phyloP scores from a whole-genome alignment of 1,284 basidiomycete genomes.

The Rhodofomes roseus region DNA sequence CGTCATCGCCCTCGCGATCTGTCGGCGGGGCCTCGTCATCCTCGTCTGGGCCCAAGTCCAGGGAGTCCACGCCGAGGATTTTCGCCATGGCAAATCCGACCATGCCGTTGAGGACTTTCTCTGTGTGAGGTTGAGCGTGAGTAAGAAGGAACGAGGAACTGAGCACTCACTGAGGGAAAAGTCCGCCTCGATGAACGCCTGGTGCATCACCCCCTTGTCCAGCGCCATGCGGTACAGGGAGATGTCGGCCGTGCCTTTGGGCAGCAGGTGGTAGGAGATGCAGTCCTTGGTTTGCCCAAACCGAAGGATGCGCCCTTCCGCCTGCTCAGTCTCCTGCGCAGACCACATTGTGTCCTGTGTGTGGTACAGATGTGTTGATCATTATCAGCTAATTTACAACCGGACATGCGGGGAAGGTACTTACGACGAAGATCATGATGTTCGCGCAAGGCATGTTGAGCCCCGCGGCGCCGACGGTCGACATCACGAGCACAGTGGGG shows the following conservation, averaged over 20 bases:
- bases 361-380: not conserved
- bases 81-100: too few relatives aligned
- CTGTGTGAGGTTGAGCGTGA: too few relatives aligned
- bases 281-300: conserved; percentile 17
- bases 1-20: too few relatives aligned
- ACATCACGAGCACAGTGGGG: conserved; percentile 16
- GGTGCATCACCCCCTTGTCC: conserved; percentile 8
- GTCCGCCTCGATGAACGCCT: too few relatives aligned
- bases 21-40: too few relatives aligned
- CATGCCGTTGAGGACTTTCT: too few relatives aligned
- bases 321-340: conserved; percentile 15
- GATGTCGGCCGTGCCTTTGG: conserved; percentile 2
- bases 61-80: too few relatives aligned
- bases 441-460: conserved; percentile 22
- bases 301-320: conserved; percentile 14
- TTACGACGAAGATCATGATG: conserved; percentile 17
- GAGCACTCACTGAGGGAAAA: too few relatives aligned
- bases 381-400: not conserved
- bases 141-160: too few relatives aligned
- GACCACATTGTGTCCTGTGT: conserved; percentile 19
- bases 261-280: conserved; percentile 13
- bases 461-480: conserved; percentile 12
- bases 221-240: conserved; percentile 9
- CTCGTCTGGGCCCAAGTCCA: too few relatives aligned
- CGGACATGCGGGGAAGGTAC: not conserved